Evolutionary conservation across 192 early-diverging fungal species (phyloP), one percentile per base, ranked within the genome.

Genomic region (Backusella westeae): DNA sequence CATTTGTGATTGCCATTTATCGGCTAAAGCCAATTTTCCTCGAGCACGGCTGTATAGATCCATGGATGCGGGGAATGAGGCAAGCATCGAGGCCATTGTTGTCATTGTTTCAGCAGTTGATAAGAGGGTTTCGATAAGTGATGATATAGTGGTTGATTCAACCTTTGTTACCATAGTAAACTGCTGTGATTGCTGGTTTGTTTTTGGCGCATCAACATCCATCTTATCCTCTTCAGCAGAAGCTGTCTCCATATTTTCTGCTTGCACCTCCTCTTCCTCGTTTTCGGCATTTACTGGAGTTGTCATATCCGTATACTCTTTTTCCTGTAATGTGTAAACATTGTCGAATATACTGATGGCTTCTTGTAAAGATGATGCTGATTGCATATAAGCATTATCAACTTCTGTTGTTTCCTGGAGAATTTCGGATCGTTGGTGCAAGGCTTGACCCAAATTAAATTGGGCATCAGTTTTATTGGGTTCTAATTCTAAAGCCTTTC

Each of bases 401-500:
- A 86, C 82, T 14, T 85, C 89, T 29, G 81, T 81, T 21, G 85
- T 75, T 39, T 86, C 85, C 72, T 86, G 81, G 41, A 85, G 72
- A 12, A 88, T 74, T 71, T 92, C 90, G 1, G 91, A 87, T 23
- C 82, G 78, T 12, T 87, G 86, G 29, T 85, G 81, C 44, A 93
- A 66, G 0, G 91, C 91, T 77, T 92, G 91, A 6, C 87, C 90
- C 39, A 93, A 80, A 70, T 93, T 94, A 77, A 91, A 93, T 42
- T 90, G 80, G 0, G 82, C 83, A 72, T 94, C 93, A 4, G 89
- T 84, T 67, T 92, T 91, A 59, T 82, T 78, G 3, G 73, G 71
- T 67, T 89, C 85, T 9, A 89, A 73, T 19, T 26, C 65, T 6
- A 88, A 67, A 34, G 87, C 90, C 14, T 46, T 77, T 66, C 87